These are phyloP conservation scores for Amphicarpaea edgeworthii DNA, from an alignment of 306 rosid genomes.

Conservation along the genomic window DNA sequence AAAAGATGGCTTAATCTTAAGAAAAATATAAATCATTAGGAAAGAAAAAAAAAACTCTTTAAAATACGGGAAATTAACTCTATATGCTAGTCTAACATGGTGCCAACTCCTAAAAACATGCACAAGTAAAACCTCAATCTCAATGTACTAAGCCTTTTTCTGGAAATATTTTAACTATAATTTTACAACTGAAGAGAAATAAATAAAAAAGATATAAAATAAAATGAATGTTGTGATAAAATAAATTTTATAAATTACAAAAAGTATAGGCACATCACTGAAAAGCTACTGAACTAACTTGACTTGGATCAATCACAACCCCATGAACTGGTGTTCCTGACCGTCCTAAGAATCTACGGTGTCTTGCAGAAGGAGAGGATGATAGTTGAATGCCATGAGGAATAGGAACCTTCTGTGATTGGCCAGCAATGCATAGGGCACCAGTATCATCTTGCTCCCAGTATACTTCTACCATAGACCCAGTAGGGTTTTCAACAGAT, in stretches of 20 bases:
- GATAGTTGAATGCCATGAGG: conserved; percentile 52
- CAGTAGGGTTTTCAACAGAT: conserved; percentile 67
- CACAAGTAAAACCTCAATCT: background rate
- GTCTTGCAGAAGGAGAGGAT: conserved; percentile 45
- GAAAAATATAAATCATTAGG: background rate
- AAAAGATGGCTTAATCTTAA: background rate
- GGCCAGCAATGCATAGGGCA: conserved; percentile 71
- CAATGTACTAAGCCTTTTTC: background rate
- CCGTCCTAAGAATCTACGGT: conserved; percentile 37
- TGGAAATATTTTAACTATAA: background rate
- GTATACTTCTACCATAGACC: conserved; percentile 79
- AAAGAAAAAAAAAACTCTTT: background rate
- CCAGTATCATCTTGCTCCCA: conserved; percentile 93
- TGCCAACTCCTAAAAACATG: background rate
- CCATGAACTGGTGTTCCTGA: conserved; percentile 55
- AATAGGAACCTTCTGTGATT: conserved; percentile 61
- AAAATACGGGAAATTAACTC: background rate
- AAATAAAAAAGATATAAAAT: background rate
- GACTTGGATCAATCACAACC: conserved; percentile 63
- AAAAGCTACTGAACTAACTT: conserved; percentile 43
- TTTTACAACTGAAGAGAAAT: background rate
- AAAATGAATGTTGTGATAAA: background rate
- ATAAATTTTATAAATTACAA: background rate
- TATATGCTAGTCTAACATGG: background rate
- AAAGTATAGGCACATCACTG: conserved; percentile 32